Conservation (phyloP, 2,329 filamentous ascomycete genomes). For the Alternaria dauci region DNA sequence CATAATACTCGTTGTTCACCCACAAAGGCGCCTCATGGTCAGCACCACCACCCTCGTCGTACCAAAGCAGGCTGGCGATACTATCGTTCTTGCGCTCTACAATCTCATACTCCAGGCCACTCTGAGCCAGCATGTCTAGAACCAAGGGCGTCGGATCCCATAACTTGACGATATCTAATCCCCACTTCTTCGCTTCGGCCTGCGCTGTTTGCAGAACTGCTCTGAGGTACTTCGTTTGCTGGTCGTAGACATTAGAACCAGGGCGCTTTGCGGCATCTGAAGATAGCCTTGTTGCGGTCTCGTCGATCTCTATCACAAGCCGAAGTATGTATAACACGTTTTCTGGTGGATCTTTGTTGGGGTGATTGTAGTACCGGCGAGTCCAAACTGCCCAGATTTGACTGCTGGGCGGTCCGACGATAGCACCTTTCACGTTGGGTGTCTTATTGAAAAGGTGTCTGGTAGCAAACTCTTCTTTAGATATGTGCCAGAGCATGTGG, state of each 20-base stretch:
- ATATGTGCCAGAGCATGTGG: slow-evolving; percentile 75
- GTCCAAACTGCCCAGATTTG: slow-evolving; percentile 76
- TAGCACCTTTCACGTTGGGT: slow-evolving; percentile 71
- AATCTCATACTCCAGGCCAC: neutral
- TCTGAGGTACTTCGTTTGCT: slow-evolving; percentile 35
- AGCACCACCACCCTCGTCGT: slow-evolving; percentile 15
- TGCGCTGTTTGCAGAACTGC: slow-evolving; percentile 72
- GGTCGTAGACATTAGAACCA: neutral
- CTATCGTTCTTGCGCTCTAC: neutral
- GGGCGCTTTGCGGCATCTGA: slow-evolving; percentile 16
- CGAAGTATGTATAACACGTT: slow-evolving; percentile 74
- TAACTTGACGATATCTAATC: slow-evolving; percentile 71
- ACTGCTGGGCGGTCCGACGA: slow-evolving; percentile 60
- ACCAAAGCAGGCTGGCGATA: slow-evolving; percentile 7
- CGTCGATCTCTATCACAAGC: slow-evolving; percentile 65
- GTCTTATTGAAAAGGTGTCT: slow-evolving; percentile 62
- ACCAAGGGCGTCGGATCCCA: slow-evolving; percentile 76
- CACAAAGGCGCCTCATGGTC: slow-evolving; percentile 25
- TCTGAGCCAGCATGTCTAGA: slow-evolving; percentile 13
- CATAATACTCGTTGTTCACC: slow-evolving; percentile 48
- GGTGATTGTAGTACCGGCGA: slow-evolving; percentile 52
- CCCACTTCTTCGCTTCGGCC: slow-evolving; percentile 72
- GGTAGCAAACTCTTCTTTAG: slow-evolving; percentile 77
- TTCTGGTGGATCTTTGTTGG: slow-evolving; percentile 55
- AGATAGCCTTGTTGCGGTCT: slow-evolving; percentile 18